Evolutionary conservation across 179 eudicot genomes (phyloP).

Genomic region (Spinacia oleracea): DNA sequence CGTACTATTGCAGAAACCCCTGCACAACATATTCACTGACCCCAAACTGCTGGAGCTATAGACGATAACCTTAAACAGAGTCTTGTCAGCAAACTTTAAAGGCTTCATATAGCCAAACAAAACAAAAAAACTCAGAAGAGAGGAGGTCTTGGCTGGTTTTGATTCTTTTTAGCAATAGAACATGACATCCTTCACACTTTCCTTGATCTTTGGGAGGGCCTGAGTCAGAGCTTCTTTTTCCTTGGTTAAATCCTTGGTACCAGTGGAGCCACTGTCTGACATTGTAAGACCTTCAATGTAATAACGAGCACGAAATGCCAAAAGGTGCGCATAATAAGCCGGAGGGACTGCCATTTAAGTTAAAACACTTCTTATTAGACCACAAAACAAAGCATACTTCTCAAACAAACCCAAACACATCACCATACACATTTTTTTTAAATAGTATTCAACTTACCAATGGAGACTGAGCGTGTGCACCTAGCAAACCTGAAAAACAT

Average conservation of each 20-base stretch:
- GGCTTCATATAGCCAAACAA: neutral
- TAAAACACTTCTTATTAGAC: neutral
- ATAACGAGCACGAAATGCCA: constrained; percentile 82
- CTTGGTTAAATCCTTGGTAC: constrained; percentile 27
- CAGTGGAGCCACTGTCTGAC: constrained; percentile 51
- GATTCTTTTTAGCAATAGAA: constrained; percentile 53
- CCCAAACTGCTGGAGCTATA: neutral
- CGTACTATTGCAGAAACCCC: too few relatives aligned
- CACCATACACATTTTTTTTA: too few relatives aligned
- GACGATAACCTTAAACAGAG: neutral
- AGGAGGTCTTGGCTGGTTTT: neutral
- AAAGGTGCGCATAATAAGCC: constrained; percentile 76
- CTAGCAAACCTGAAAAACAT: constrained; percentile 36
- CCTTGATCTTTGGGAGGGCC: constrained; percentile 50
- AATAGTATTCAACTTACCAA: constrained; percentile 43
- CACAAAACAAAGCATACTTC: too few relatives aligned
- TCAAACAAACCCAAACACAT: neutral
- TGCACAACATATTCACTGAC: too few relatives aligned
- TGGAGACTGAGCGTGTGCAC: constrained; percentile 47
- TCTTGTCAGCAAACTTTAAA: neutral
- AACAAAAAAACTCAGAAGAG: too few relatives aligned
- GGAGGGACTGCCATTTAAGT: constrained; percentile 63
- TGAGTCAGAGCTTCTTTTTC: constrained; percentile 18
- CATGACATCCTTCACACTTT: constrained; percentile 62
- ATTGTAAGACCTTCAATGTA: constrained; percentile 49